Base-by-base conservation (phyloP, 2,329 filamentous ascomycete species). In the Chaetomium strumarium region DNA sequence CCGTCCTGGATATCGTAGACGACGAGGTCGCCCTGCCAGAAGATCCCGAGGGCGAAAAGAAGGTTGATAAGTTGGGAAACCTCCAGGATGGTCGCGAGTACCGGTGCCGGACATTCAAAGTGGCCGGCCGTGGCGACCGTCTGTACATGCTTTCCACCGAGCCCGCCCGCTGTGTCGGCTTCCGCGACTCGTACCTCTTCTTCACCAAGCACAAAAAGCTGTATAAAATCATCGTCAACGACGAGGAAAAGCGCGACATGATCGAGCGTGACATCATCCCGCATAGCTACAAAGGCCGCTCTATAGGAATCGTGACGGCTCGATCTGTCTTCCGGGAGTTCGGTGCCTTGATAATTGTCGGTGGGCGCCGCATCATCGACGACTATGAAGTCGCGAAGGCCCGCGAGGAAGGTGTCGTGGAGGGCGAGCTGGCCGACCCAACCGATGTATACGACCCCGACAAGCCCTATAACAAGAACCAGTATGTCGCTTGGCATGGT, bases 131-230 rank as follows among this genome's bases (percentile, higher is more conserved):
- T 59, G 90, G 87, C 36, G 81, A 92, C 46, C 78, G 91, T 51
- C 82, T 95, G 11, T 99, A 99, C 80, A 99, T 99, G 93, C 74
- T 99, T 70, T 97, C 93, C 3, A 99, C 93, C 5, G 93, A 99
- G 67, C 95, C 93, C 5, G 93, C 93, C 20, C 87, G 93, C 59
- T 97, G 93, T 64, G 91, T 96, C 51, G 93, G 93, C 14, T 99
- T 99, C 77, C 81, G 93, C 61, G 93, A 99, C 75, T 96, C 91
- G 59, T 99, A 99, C 66, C 81, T 99, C 24, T 96, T 99, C 78
- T 99, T 99, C 76, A 95, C 93, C 58, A 99, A 97, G 72, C 93
- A 99, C 71, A 88, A 88, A 67, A 85, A 90, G 64, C 85, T 99
- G 13, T 93, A 90, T 80, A 99, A 99, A 75, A 96, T 99, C 64